A percentile compares a stretch with the other conserved stretches of the same genome.
Conservation (phyloP, 495 filamentous ascomycete genomes). For the Apiosordaria backusii region DNA sequence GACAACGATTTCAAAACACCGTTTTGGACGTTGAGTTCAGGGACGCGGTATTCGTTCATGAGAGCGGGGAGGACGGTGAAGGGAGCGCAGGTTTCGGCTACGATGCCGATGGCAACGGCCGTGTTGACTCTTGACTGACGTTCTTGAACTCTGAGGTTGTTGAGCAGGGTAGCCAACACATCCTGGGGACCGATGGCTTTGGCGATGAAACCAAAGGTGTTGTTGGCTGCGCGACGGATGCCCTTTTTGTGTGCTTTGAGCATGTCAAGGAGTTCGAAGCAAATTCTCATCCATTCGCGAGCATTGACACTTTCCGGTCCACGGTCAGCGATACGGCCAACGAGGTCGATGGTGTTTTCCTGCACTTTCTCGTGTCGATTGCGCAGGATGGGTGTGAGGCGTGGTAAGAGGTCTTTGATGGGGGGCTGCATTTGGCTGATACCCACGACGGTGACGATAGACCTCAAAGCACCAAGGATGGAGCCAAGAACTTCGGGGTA, state of each 20-base stretch:
- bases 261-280: constrained; percentile 98
- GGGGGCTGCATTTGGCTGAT: constrained; percentile 98
- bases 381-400: constrained; percentile 91
- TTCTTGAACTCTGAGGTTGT: constrained; percentile 95
- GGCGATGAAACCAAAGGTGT: constrained; percentile 99
- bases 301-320: constrained; percentile 95
- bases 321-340: constrained; percentile 96
- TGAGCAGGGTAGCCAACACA: constrained; percentile 90
- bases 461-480: constrained; percentile 89
- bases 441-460: constrained; percentile 96
- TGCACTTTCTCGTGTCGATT: constrained; percentile 99
- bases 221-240: constrained; percentile 97
- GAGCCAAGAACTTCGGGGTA: constrained; percentile 98
- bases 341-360: constrained; percentile 99
- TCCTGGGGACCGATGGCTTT: constrained; percentile 99
- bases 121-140: constrained; percentile 98
- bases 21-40: constrained; percentile 98
- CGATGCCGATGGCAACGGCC: constrained; percentile 97
- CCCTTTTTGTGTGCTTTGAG: constrained; percentile 99
- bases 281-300: constrained; percentile 99
- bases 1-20: constrained; percentile 95
- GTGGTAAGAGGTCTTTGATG: constrained; percentile 94
- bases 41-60: constrained; percentile 99
- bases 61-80: constrained; percentile 98
- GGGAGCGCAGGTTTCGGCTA: constrained; percentile 99